A percentile compares a stretch with the other conserved stretches of the same genome.
Evolutionary conservation across 2,329 filamentous ascomycete genomes (phyloP).

Genomic region (Huntiella omanensis): DNA sequence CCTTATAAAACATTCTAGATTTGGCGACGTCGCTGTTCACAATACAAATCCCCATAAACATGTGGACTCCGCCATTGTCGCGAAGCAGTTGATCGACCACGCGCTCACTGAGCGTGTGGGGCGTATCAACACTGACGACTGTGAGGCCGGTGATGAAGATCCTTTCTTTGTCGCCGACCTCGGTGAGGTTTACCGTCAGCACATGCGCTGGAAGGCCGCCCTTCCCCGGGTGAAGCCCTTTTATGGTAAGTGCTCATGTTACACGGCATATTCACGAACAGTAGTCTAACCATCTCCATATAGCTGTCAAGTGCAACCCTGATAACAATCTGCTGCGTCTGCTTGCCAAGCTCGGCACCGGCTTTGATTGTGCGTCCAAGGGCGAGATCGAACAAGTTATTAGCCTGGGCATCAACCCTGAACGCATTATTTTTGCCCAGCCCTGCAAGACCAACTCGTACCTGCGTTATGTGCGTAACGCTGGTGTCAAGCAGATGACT

Average conservation of each 20-base stretch:
- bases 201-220: constrained; percentile 93
- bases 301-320: constrained; percentile 97
- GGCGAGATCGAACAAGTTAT: constrained; percentile 88
- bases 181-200: constrained; percentile 96
- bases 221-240: constrained; percentile 85
- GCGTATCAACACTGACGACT: constrained; percentile 68
- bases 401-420: constrained; percentile 61
- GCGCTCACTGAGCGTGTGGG: constrained; percentile 74
- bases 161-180: constrained; percentile 97
- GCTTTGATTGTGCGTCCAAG: constrained; percentile 98
- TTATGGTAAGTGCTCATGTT: constrained; percentile 46
- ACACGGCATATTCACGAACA: too few relatives aligned
- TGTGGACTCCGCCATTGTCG: constrained; percentile 17
- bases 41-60: background rate
- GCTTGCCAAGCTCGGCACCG: constrained; percentile 71
- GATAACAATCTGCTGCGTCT: constrained; percentile 78
- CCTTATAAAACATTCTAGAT: constrained; percentile 26
- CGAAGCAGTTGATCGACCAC: constrained; percentile 70
- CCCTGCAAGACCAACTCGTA: constrained; percentile 99
- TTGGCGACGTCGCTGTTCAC: constrained; percentile 14
- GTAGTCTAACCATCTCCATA: background rate
- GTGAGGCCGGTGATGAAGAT: constrained; percentile 85
- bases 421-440: constrained; percentile 95
- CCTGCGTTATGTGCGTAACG: constrained; percentile 68
- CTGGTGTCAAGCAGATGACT: constrained; percentile 92